Percentiles rank a stretch among this genome's conserved stretches.
These are phyloP conservation scores for Ceratorhiza oryzae-sativae DNA, from an alignment of 1,284 basidiomycete species.

Conservation along the genomic window DNA sequence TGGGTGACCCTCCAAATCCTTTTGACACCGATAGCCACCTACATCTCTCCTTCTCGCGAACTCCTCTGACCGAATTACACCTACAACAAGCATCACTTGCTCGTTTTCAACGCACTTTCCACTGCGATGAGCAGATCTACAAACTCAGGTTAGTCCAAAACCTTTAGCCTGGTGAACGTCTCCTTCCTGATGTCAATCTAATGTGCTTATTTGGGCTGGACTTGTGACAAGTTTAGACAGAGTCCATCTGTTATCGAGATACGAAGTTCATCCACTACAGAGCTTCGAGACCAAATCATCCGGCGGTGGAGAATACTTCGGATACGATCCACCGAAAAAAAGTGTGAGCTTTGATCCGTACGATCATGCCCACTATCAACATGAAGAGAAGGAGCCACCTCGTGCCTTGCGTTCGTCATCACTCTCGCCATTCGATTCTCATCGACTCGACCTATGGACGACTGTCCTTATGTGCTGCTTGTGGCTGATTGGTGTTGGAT, in stretches of 20 bases:
- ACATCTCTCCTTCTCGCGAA: neutral
- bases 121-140: neutral
- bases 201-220: neutral
- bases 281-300: neutral
- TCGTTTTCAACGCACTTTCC: neutral
- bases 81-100: neutral
- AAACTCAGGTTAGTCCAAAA: neutral
- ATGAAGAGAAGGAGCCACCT: neutral
- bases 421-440: neutral
- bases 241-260: neutral
- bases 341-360: slow-evolving; percentile 20
- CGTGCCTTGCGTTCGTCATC: neutral
- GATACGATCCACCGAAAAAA: neutral
- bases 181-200: neutral
- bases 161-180: no score
- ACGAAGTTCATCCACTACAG: neutral
- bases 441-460: slow-evolving; percentile 28
- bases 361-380: slow-evolving; percentile 1
- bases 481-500: slow-evolving; percentile 17
- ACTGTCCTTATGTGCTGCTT: slow-evolving; percentile 23
- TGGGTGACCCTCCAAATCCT: neutral
- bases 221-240: neutral
- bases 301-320: neutral
- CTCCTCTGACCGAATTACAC: neutral
- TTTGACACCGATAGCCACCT: neutral